Percentiles rank a stretch among this genome's conserved stretches.
Evolutionary conservation across 2,329 filamentous ascomycete genomes (phyloP).

Genomic region (Davidsoniella virescens): DNA sequence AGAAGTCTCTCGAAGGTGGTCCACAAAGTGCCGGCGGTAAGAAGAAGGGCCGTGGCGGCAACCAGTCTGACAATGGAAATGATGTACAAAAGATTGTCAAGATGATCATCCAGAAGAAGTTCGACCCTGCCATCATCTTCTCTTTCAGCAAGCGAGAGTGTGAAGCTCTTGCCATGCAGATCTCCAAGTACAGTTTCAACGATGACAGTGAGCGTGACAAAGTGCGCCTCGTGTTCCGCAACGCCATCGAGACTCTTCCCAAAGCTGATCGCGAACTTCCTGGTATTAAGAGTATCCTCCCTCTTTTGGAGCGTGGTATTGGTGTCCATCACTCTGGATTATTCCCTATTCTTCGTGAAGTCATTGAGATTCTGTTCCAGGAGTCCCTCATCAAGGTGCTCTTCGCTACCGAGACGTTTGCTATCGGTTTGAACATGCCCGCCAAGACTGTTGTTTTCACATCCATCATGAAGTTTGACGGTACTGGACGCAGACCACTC

Average conservation of each 20-base stretch:
- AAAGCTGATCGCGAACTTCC: conserved; percentile 79
- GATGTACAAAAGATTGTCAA: conserved; percentile 97
- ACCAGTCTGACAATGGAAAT: conserved; percentile 46
- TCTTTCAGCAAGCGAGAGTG: conserved; percentile 98
- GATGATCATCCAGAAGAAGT: conserved; percentile 97
- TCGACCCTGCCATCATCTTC: conserved; percentile 97
- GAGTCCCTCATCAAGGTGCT: conserved; percentile 95
- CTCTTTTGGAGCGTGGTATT: conserved; percentile 77
- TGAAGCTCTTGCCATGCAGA: conserved; percentile 74
- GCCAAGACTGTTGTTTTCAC: conserved; percentile 99
- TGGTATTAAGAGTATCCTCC: conserved; percentile 81
- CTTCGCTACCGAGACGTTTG: conserved; percentile 97
- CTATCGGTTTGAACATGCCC: conserved; percentile 97
- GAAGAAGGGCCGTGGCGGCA: conserved; percentile 80
- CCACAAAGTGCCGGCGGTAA: conserved; percentile 43
- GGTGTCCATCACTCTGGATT: conserved; percentile 95
- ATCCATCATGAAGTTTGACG: conserved; percentile 89
- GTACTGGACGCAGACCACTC: conserved; percentile 60
- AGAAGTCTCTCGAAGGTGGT: conserved; percentile 70
- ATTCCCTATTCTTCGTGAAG: conserved; percentile 91
- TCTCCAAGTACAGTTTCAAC: conserved; percentile 82
- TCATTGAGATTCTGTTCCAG: conserved; percentile 97
- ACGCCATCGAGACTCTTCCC: conserved; percentile 79
- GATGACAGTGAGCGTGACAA: conserved; percentile 89
- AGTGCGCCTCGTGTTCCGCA: conserved; percentile 87